These are phyloP conservation scores for Xylaria longipes DNA, from an alignment of 495 filamentous ascomycete species.

Conservation along the genomic window DNA sequence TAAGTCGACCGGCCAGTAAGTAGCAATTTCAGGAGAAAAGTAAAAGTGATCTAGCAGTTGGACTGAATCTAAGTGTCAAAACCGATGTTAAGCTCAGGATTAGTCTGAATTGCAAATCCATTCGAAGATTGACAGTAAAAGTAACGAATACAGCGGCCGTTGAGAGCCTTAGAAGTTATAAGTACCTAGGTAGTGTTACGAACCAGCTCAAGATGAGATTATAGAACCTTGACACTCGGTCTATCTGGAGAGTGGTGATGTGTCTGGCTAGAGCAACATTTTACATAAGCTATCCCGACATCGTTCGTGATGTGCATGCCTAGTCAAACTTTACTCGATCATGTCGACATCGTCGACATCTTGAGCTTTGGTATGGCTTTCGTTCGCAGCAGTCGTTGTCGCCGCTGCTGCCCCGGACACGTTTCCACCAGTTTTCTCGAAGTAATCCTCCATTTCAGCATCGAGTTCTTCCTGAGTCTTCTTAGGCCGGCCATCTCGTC, in stretches of 20 bases:
- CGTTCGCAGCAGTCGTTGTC: constrained; percentile 27
- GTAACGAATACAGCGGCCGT: neutral
- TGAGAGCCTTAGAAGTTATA: neutral
- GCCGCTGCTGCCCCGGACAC: constrained; percentile 29
- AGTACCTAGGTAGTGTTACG: neutral
- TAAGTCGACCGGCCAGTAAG: neutral
- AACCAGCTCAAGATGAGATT: neutral
- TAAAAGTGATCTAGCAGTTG: neutral
- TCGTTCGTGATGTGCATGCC: neutral
- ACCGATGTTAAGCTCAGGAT: neutral
- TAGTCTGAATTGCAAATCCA: neutral
- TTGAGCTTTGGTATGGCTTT: constrained; percentile 27
- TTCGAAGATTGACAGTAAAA: neutral
- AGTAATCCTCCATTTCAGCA: constrained; percentile 96
- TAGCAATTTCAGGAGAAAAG: neutral
- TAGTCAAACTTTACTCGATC: constrained; percentile 39
- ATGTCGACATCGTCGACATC: constrained; percentile 47
- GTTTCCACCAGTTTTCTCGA: constrained; percentile 56
- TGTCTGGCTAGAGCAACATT: neutral
- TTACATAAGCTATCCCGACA: neutral
- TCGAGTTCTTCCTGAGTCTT: constrained; percentile 95
- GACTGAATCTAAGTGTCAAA: neutral
- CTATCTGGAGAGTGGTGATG: constrained; percentile 13
- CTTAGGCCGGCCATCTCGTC: constrained; percentile 66
- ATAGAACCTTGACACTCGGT: neutral